phyloP scores from a whole-genome alignment of 1,284 basidiomycete species.

The Naganishia sp. region DNA sequence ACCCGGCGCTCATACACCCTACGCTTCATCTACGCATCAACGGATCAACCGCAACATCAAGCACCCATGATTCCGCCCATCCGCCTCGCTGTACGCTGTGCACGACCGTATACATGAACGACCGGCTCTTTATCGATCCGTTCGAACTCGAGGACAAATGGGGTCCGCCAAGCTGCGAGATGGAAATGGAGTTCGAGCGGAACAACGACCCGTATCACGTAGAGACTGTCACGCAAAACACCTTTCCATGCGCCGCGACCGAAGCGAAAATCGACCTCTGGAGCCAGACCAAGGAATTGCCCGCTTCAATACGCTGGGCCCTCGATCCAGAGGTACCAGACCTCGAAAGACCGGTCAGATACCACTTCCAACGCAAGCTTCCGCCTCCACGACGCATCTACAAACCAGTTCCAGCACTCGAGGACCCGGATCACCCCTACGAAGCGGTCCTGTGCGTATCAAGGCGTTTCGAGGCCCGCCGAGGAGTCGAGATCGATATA shows the following conservation, averaged over 20 bases:
- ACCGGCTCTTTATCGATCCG: constrained; percentile 33
- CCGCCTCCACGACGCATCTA: neutral
- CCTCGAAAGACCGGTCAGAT: constrained; percentile 30
- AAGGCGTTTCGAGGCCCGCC: neutral
- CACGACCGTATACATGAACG: constrained; percentile 25
- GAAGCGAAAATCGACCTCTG: too few species aligned
- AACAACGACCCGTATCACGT: neutral
- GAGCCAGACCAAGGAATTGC: too few species aligned
- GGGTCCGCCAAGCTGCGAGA: neutral
- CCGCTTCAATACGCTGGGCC: constrained; percentile 3
- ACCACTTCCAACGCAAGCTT: constrained; percentile 14
- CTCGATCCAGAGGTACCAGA: constrained; percentile 17
- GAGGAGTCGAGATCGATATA: constrained; percentile 1
- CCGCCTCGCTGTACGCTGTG: constrained; percentile 11
- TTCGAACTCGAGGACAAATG: constrained; percentile 33
- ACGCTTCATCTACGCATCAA: constrained; percentile 4
- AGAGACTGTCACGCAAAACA: too few species aligned
- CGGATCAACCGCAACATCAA: neutral
- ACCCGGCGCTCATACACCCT: constrained; percentile 18
- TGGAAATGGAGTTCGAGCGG: neutral
- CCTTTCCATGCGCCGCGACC: too few species aligned
- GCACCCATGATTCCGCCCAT: neutral
- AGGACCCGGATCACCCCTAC: constrained; percentile 1
- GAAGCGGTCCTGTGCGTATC: constrained; percentile 9
- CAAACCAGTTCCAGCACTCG: neutral